A percentile compares a stretch with the other conserved stretches of the same genome.
Conservation (phyloP, 345 rosid species). For the Draba incana region DNA sequence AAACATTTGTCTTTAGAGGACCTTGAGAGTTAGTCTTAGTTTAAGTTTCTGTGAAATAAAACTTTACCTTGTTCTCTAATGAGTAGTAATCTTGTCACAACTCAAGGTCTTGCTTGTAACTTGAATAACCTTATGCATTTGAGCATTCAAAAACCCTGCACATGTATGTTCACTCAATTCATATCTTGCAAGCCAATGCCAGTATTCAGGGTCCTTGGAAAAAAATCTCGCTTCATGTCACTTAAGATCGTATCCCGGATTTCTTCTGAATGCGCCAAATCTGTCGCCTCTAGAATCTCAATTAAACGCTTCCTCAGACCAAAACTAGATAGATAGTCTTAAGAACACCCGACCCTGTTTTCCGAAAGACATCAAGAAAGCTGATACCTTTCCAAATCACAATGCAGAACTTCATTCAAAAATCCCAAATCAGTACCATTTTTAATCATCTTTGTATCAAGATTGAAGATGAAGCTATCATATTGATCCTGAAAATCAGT, state of each 20-base stretch:
- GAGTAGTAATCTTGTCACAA: slow-evolving; percentile 78
- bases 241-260: slow-evolving; percentile 58
- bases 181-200: slow-evolving; percentile 93
- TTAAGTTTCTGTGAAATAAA: background rate
- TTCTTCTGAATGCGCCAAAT: slow-evolving; percentile 66
- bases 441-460: no score
- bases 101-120: slow-evolving; percentile 56
- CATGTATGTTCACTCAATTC: slow-evolving; percentile 45
- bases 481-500: no score
- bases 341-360: slow-evolving; percentile 67
- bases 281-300: slow-evolving; percentile 72
- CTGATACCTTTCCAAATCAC: no score
- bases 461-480: no score
- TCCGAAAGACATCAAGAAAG: slow-evolving; percentile 44
- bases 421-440: no score
- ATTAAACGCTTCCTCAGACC: slow-evolving; percentile 67
- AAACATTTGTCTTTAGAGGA: slow-evolving; percentile 7
- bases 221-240: slow-evolving; percentile 82
- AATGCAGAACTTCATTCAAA: no score
- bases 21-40: background rate
- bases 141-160: slow-evolving; percentile 35
- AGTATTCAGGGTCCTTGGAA: slow-evolving; percentile 61
- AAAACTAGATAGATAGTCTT: slow-evolving; percentile 66
- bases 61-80: slow-evolving; percentile 69
- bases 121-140: slow-evolving; percentile 62